Evolutionary conservation across 148 eudicot species (phyloP), one percentile per base, ranked within the genome.

Genomic region (Rhododendron williamsianum): DNA sequence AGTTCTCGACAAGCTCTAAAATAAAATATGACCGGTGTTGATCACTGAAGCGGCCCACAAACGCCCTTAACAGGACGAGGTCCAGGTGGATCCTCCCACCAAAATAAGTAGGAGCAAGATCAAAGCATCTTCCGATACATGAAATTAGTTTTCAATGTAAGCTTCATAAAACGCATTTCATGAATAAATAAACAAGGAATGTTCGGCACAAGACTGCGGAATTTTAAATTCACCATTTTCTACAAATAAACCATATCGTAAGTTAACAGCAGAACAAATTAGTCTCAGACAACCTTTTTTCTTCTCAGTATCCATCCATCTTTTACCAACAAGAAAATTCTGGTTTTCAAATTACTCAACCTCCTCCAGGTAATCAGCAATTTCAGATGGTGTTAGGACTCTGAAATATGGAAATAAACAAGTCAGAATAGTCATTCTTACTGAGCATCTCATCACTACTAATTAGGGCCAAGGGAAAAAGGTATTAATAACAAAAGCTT

Each of bases 331-430:
- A 49, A 36, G 51, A 63, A 78, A 33, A 9, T 19, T 18, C 54
- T 38, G 56, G 16, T 79, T 46, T 45, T 18, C 83, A 30, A 80
- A 56, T 85, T 93, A 96, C 87, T 95, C 99, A 0, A 95, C 99
- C 90, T 96, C 99, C 60, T 90, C 95, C 88, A 96, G 88, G 95
- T 96, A 96, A 87, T 96, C 99, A n/a, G 94, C 98, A 35, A 96
- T 91, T 90, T 95, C 98, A 58, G 98, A 92, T n/a, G 99, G 95
- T 19, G 93, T 94, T 9, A 96, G 94, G 51, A 96, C 93, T 88
- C 99, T 96, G 98, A 88, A 90, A 93, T 60, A 58, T 54, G 71
- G 69, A 80, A 35, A 27, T 43, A 85, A 38, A 3, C 4, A 12
- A 21, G 80, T 10, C 65, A 16, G 38, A 48, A 35, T 48, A 25